Base-by-base conservation (phyloP, 495 filamentous ascomycete genomes). In the Wilcoxina mikolae region DNA sequence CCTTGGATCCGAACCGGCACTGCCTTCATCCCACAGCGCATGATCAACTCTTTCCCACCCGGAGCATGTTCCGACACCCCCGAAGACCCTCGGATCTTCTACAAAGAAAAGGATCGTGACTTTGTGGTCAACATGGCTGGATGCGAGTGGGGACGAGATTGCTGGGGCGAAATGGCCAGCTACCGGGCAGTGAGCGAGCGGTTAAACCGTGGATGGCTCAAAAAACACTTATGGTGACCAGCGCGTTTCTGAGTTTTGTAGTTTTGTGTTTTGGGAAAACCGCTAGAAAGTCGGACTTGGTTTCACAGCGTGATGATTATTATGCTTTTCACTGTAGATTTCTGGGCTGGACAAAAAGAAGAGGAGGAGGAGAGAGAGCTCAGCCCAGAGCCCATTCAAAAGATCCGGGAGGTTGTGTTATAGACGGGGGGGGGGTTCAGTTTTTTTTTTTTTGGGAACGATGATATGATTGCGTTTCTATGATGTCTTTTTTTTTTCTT, bases 71-170 rank as follows among this genome's bases (percentile, higher is more conserved):
- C 81, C 11, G 81, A 84, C 48, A 73, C 74, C 15, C 76, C 73
- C 12, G 77, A 81, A 47, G 82, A 95, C 62, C 73, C 77, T 0
- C 71, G 75, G 3, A 80, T 94, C 29, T 94, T 96, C 67, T 99
- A 96, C 67, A 74, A 83, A 39, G 76, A 93, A 68, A 72, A 78
- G 28, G 88, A 88, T 43, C 76, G 85, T 17, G 91, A 99, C 68
- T 93, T 99, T 61, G 60, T 95, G n/a, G 89, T 99, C 58, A 99
- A 96, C 66, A 95, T 96, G 90, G 91, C 91, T 1, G 93, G 93
- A 2, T 99, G 91, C 66, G 83, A 90, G 64, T 95, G 84, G 79
- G 91, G 91, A 2, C 78, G 91, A 22, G 93, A 99, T 71, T 99
- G 91, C 66, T 96, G 93, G 91, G 80, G 83, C 26, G 91, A 99